phyloP scores from a whole-genome alignment of 2,329 filamentous ascomycete species.

The Talaromyces amestolkiae region DNA sequence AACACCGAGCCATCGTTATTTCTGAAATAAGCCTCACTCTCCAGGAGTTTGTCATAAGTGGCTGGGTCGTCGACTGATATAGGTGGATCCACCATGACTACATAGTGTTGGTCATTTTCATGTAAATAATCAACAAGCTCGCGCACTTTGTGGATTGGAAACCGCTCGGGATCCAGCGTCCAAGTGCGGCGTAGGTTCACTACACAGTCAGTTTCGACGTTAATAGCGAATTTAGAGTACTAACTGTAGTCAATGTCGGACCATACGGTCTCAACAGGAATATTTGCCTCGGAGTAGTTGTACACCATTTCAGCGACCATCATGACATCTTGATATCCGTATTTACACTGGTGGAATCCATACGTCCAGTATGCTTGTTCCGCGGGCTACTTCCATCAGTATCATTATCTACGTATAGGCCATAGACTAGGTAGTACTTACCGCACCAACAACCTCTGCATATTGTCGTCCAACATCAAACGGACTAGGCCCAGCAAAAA shows the following conservation, averaged over 20 bases:
- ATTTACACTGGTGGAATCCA: constrained; percentile 64
- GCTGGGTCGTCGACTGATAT: constrained; percentile 56
- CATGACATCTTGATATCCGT: constrained; percentile 57
- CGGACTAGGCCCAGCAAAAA: constrained; percentile 59
- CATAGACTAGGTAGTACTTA: neutral
- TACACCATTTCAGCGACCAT: constrained; percentile 44
- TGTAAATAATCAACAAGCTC: constrained; percentile 67
- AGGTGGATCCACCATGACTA: constrained; percentile 71
- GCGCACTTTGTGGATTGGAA: constrained; percentile 52
- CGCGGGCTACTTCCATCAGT: constrained; percentile 48
- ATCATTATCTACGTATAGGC: too few relatives aligned
- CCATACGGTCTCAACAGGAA: constrained; percentile 48
- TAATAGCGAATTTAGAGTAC: neutral
- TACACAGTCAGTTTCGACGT: neutral
- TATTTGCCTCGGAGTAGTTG: constrained; percentile 43
- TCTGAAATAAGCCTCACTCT: constrained; percentile 51
- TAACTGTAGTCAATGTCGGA: constrained; percentile 47
- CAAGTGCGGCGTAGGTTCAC: constrained; percentile 34
- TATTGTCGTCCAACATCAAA: constrained; percentile 61
- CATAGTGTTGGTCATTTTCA: constrained; percentile 64
- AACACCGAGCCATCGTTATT: constrained; percentile 57
- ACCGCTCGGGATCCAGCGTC: constrained; percentile 41
- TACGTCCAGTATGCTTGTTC: constrained; percentile 82
- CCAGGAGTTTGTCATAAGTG: constrained; percentile 19
- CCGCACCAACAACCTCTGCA: constrained; percentile 50